These are phyloP conservation scores for Emergomyces orientalis DNA, from an alignment of 2,329 filamentous ascomycete genomes.

Conservation along the genomic window DNA sequence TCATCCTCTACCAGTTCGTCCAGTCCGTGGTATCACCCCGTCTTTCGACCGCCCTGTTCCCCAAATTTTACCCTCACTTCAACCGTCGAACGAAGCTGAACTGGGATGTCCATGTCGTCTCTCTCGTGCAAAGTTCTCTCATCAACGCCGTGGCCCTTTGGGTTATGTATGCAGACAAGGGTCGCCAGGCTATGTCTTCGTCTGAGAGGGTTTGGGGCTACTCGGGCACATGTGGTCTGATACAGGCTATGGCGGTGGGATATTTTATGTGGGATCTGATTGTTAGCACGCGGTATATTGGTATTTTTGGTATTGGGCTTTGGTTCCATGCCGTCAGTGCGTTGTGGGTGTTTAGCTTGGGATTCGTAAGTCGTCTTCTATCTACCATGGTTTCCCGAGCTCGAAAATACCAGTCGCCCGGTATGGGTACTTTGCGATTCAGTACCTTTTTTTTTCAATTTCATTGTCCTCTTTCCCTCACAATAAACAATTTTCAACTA, in stretches of 20 bases:
- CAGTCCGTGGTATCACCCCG: conserved; percentile 46
- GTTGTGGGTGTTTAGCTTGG: conserved; percentile 51
- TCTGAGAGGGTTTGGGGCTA: conserved; percentile 52
- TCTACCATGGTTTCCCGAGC: conserved; percentile 8
- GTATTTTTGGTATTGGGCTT: conserved; percentile 53
- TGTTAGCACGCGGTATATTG: conserved; percentile 46
- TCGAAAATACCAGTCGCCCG: neutral
- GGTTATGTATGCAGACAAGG: conserved; percentile 48
- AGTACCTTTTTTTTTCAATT: neutral
- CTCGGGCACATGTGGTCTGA: conserved; percentile 48
- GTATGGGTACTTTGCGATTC: conserved; percentile 2
- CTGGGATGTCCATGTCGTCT: conserved; percentile 60
- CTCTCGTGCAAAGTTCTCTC: conserved; percentile 49
- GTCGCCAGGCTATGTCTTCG: conserved; percentile 45
- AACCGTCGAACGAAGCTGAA: conserved; percentile 50
- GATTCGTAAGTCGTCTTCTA: conserved; percentile 47
- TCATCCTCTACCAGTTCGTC: conserved; percentile 48
- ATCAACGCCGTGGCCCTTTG: conserved; percentile 49
- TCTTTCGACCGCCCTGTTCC: conserved; percentile 46
- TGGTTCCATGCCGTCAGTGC: conserved; percentile 54
- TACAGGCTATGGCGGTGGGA: conserved; percentile 52
- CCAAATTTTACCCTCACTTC: conserved; percentile 46
- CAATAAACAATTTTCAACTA: neutral
- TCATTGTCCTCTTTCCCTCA: neutral
- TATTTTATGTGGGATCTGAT: conserved; percentile 58